phyloP scores from a whole-genome alignment of 164 flowering plant genomes.

The Warburgia ugandensis region DNA sequence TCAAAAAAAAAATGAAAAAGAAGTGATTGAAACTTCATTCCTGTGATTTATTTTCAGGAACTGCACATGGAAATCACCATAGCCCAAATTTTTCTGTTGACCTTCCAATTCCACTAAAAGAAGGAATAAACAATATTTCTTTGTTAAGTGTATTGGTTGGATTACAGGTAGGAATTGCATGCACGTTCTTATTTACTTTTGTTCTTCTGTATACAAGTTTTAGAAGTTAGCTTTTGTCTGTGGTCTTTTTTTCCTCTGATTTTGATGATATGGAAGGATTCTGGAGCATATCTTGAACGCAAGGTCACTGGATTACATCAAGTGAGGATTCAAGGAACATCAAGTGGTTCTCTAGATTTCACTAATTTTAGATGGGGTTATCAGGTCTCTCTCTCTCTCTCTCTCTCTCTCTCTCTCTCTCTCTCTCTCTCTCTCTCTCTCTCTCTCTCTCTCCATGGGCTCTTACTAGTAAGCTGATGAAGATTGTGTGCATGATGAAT shows the following conservation, averaged over 20 bases:
- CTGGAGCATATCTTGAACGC: slow-evolving; percentile 52
- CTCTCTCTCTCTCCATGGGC: neutral
- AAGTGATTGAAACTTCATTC: neutral
- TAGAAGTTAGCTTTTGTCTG: neutral
- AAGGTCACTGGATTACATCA: slow-evolving; percentile 31
- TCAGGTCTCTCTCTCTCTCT: slow-evolving; percentile 44
- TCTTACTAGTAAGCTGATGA: neutral
- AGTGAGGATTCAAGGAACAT: slow-evolving; percentile 24
- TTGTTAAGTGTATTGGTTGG: slow-evolving; percentile 82
- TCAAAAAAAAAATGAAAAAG: too few species aligned
- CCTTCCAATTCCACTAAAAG: slow-evolving; percentile 21
- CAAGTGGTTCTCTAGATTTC: slow-evolving; percentile 15
- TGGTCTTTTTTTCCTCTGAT: neutral
- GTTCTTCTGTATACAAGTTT: neutral
- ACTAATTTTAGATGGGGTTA: slow-evolving; percentile 43
- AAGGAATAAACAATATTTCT: slow-evolving; percentile 56
- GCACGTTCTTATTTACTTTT: neutral
- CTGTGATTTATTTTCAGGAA: slow-evolving; percentile 31
- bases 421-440: too few species aligned
- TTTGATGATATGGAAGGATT: slow-evolving; percentile 51
- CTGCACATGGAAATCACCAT: slow-evolving; percentile 46
- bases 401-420: too few species aligned
- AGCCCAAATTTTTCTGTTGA: slow-evolving; percentile 22
- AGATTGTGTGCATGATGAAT: neutral
- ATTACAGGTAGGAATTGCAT: slow-evolving; percentile 59